Base-by-base conservation (phyloP, 805 yeast genomes). In the Lachancea cidri region DNA sequence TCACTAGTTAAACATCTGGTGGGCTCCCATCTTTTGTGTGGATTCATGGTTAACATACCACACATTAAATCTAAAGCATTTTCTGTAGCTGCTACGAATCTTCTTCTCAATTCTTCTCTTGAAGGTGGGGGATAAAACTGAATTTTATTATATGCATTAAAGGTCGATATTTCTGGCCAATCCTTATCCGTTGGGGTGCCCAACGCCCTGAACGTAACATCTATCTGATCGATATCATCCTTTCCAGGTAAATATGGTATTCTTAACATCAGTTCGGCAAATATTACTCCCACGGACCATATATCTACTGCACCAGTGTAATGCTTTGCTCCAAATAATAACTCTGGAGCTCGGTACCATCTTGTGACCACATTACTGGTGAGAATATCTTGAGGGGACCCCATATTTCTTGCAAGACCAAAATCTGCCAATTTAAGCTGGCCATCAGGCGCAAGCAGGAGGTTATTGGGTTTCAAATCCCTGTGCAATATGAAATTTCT, bases 331-430 rank as follows among this genome's bases (percentile, higher is more conserved):
- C 96, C 97, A 46, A 91, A 77, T 17, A 93, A 66, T 35, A 93
- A 67, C 55, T 93, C 99, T 0, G 99, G 99, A 0, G 98, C 95
- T 41, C 98, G 70, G 63, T 93, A 93, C 99, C 99, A 93, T 45
- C 98, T 68, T 2, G 99, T 93, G 1, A 93, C 98, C 3, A 93
- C 99, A 48, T 89, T 91, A 2, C 95, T 85, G 0, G 98, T 86
- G 60, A 93, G 68, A 34, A 73, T 76, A 48, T 84, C 93, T 44
- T 79, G 77, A 0, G 89, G 86, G 17, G 81, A 72, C 0, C 94
- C 91, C 43, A 86, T 68, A 2, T 89, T 76, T 47, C 98, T 69
- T 0, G 98, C 98, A 34, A 91, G 70, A 50, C 98, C 98, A 68
- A 93, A 93, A 86, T 93, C 99, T 2, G 98, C 98, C 46, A 93